A percentile compares a stretch with the other conserved stretches of the same genome.
These are phyloP conservation scores for Berberis thunbergii DNA, from an alignment of 164 flowering plant genomes.

Conservation along the genomic window DNA sequence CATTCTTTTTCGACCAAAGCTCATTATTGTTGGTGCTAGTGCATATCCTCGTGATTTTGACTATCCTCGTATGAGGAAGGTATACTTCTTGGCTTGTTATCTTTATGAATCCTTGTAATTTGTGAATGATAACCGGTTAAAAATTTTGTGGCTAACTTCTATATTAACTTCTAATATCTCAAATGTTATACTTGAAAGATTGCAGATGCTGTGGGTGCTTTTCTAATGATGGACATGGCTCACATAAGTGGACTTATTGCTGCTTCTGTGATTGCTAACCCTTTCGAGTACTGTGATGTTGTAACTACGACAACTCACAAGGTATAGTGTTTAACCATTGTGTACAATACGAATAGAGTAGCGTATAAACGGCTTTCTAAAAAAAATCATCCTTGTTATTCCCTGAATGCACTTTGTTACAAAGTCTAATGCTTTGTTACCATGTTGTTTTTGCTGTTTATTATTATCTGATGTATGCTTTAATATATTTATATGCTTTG, in stretches of 20 bases:
- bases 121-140: neutral
- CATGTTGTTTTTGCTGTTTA: neutral
- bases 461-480: too few relatives aligned
- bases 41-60: conserved; percentile 96
- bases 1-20: conserved; percentile 73
- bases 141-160: neutral
- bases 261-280: conserved; percentile 86
- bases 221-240: conserved; percentile 99
- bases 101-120: neutral
- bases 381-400: neutral
- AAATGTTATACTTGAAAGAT: conserved; percentile 37
- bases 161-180: conserved; percentile 4
- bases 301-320: conserved; percentile 97
- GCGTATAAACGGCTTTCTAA: neutral
- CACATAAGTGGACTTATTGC: conserved; percentile 95
- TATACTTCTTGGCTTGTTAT: conserved; percentile 12
- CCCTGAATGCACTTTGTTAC: neutral
- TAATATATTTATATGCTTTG: too few relatives aligned
- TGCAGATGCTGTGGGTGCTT: conserved; percentile 87
- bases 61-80: conserved; percentile 92
- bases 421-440: neutral
- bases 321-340: conserved; percentile 25
- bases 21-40: conserved; percentile 95
- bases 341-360: neutral
- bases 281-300: conserved; percentile 88